These are phyloP conservation scores for Plasmodium coatneyi DNA, from an alignment of 169 alveolate genomes.

Conservation along the genomic window DNA sequence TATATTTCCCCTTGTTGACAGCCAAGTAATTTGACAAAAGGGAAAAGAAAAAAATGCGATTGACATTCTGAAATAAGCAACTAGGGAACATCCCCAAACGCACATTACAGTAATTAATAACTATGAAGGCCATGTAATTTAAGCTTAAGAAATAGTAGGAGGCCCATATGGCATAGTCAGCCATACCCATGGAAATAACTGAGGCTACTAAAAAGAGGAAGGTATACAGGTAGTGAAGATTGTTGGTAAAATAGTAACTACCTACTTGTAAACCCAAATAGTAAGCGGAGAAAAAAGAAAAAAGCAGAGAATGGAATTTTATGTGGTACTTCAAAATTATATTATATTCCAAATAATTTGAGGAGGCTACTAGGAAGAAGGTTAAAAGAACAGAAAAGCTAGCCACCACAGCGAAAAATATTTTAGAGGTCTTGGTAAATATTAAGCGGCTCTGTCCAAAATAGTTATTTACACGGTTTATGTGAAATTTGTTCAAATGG, in stretches of 20 bases:
- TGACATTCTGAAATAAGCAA: constrained; percentile 29
- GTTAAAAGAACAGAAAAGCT: constrained; percentile 49
- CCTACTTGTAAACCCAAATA: constrained; percentile 63
- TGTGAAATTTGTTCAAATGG: constrained; percentile 48
- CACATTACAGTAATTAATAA: constrained; percentile 38
- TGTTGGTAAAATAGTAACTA: constrained; percentile 35
- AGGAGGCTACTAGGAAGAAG: constrained; percentile 38
- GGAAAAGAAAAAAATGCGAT: constrained; percentile 22
- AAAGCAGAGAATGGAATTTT: constrained; percentile 52
- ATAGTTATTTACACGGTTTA: constrained; percentile 15
- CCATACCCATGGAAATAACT: constrained; percentile 31
- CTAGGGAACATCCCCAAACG: constrained; percentile 22
- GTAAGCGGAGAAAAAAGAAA: constrained; percentile 58
- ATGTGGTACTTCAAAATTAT: constrained; percentile 59
- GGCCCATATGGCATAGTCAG: constrained; percentile 56
- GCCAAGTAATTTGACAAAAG: constrained; percentile 51
- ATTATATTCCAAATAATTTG: constrained; percentile 58
- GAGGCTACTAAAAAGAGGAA: constrained; percentile 16
- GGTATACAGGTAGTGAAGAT: constrained; percentile 12
- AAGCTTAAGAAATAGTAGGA: constrained; percentile 35
- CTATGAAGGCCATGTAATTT: constrained; percentile 33
- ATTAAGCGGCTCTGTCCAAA: constrained; percentile 8
- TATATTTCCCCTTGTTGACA: constrained; percentile 58
- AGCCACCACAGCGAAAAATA: constrained; percentile 53
- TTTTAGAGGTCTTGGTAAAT: constrained; percentile 63